Base-by-base conservation (phyloP, 768 basidiomycete species). In the Nidularia sp. region DNA sequence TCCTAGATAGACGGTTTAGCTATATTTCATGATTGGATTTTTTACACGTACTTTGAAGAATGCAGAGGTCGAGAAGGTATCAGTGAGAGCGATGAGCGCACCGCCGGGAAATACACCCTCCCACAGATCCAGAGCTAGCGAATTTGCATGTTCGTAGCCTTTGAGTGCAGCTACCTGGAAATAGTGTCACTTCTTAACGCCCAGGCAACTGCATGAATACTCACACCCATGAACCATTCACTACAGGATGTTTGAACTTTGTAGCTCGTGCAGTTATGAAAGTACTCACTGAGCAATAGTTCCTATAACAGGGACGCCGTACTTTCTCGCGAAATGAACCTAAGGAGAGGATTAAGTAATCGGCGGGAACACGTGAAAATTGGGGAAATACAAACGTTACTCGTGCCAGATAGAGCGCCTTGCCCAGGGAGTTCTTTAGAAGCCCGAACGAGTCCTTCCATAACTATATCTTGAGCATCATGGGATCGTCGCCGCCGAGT, bases 221-320 rank as follows among this genome's bases (percentile, higher is more conserved):
- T 67, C 69, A 88, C 90, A 50, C 84, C 91, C 91, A 93, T 93
- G 62, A 88, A 90, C 91, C 91, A 93, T 70, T 93, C 91, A 63
- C 90, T 89, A 53, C 13, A 47, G 18, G 22, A 45, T 34, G 45
- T 15, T 45, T 18, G 50, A 46, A 5, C 34, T 51, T 43, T 43
- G 35, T 48, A 48, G 56, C n/a, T 52, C 15, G 48, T 12, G 42
- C 6, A 13, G 51, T 32, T 4, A 15, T 18, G 9, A 39, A 56
- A 51, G 49, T 22, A 76, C 86, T 60, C 67, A 93, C 90, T 93
- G 91, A 8, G 89, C 90, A 49, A 93, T 90, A 1, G 91, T 93
- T 6, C 94, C 94, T 31, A 90, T 74, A 0, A 86, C 85, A 15
- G 63, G 65, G 22, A 93, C 53, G 22, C 71, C 74, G 60, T 92